Percentiles rank a stretch among this genome's conserved stretches.
Conservation (phyloP, 257 asterid genomes). For the Petunia axillaris region DNA sequence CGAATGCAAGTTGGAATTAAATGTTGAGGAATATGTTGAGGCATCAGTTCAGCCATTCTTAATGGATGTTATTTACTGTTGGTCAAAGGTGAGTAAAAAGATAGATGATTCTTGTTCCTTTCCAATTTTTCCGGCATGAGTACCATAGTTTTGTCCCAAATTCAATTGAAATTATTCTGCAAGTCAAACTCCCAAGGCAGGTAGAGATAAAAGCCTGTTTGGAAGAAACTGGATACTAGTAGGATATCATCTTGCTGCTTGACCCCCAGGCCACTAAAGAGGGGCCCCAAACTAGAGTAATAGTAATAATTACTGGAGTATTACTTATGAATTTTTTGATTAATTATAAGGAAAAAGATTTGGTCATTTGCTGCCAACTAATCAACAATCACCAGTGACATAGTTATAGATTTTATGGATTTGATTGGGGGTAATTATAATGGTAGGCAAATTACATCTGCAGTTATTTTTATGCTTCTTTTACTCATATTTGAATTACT, state of each 20-base stretch:
- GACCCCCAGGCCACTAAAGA: too few relatives aligned
- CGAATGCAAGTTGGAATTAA: constrained; percentile 86
- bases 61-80: constrained; percentile 95
- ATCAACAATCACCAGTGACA: too few relatives aligned
- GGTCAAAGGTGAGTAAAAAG: constrained; percentile 83
- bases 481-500: too few relatives aligned
- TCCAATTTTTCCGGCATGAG: neutral
- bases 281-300: too few relatives aligned
- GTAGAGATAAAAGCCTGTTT: constrained; percentile 1
- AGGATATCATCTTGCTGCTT: neutral
- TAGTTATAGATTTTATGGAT: too few relatives aligned
- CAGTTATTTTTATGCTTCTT: too few relatives aligned
- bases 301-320: too few relatives aligned
- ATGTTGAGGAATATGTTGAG: constrained; percentile 95
- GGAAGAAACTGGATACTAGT: neutral
- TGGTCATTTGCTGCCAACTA: too few relatives aligned
- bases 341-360: too few relatives aligned
- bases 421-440: too few relatives aligned
- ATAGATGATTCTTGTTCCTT: neutral
- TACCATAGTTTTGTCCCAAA: neutral
- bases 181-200: constrained; percentile 7
- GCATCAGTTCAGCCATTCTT: constrained; percentile 79
- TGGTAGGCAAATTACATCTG: too few relatives aligned
- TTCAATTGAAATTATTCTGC: neutral
- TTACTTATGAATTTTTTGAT: too few relatives aligned